Evolutionary conservation across 768 basidiomycete species (phyloP), one percentile per base, ranked within the genome.

Genomic region (Auriculariales sp.): DNA sequence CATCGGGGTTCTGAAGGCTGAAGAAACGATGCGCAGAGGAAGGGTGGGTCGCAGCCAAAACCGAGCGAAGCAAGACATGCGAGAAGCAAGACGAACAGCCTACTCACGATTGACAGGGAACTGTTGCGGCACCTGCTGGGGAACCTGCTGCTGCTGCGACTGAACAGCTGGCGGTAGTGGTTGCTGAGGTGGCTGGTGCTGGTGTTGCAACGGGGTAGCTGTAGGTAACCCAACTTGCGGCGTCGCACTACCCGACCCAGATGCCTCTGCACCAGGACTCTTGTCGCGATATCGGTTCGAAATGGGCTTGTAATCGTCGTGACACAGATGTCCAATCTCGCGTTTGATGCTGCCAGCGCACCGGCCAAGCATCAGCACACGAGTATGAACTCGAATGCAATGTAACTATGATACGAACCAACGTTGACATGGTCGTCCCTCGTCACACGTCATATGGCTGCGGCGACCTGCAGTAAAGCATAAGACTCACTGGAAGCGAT

Each of bases 251-350:
- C 28, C 31, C 46, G 46, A 47, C 9, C 11, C 27, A 5, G 46
- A 47, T 29, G 22, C 22, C 5, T 19, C 27, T 5, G 19, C 39
- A n/a, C 27, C 39, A 5, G 39, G 36, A 42, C 30, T 46, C 36
- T 28, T 28, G 32, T 22, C 33, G 15, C 39, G 42, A n/a, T 28
- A 7, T 15, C 22, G 25, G 19, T 25, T 24, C 25, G 48, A 24
- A 9, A 52, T 29, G 17, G 48, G 57, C 51, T 57, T 60, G 6
- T 77, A 77, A 60, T 93, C 90, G 62, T 94, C 93, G 57, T 89
- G 85, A 59, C 92, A 95, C 12, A 94, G 71, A 67, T 95, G 90
- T 0, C 90, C 88, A 53, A 97, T 97, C 64, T 97, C 93, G 32
- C 94, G 80, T 64, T 97, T 97, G 58, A 97, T 89, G 59, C 92